Base-by-base conservation (phyloP, 169 alveolate genomes). In the Plasmodium chabaudi region DNA sequence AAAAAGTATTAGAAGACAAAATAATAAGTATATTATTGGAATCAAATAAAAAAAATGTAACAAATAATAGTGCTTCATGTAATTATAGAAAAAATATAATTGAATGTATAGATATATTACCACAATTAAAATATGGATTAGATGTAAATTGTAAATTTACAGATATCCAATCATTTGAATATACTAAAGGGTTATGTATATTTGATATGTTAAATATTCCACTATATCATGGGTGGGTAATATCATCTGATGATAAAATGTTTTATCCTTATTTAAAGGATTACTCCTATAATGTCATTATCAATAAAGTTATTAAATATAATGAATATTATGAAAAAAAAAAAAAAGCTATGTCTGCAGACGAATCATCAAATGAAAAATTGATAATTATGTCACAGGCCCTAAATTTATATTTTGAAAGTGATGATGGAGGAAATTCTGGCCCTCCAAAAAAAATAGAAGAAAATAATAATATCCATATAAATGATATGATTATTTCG, bases 171-270 rank as follows among this genome's bases (percentile, higher is more conserved):
- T 71, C 91, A 9, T 88, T 88, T 73, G 93, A 88, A 69, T 88
- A 79, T 39, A 88, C 93, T 12, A 82, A 82, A 23, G 93, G 89
- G 21, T 86, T 88, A 42, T 70, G 93, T 19, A 86, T 88, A 9
- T 88, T 88, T 39, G 93, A 88, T 75, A 71, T 88, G 88, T 74
- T 88, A 2, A 86, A 88, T 17, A 88, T 88, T 69, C 89, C 93
- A 2, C 34, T 88, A 64, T 72, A 46, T 34, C 93, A 88, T 67
- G 93, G 93, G 1, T 88, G 93, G 93, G 93, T 88, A 12, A 74
- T 88, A 23, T 70, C 91, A 5, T 49, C 89, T 9, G 93, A 88
- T 27, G 90, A 88, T 86, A 15, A 57, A 17, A 68, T 86, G 17
- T 82, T 73, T 23, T 88, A 74, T 61, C 68, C 93, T 44, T 86